Conservation (phyloP, 2,329 filamentous ascomycete genomes). For the Volutella citrinella region DNA sequence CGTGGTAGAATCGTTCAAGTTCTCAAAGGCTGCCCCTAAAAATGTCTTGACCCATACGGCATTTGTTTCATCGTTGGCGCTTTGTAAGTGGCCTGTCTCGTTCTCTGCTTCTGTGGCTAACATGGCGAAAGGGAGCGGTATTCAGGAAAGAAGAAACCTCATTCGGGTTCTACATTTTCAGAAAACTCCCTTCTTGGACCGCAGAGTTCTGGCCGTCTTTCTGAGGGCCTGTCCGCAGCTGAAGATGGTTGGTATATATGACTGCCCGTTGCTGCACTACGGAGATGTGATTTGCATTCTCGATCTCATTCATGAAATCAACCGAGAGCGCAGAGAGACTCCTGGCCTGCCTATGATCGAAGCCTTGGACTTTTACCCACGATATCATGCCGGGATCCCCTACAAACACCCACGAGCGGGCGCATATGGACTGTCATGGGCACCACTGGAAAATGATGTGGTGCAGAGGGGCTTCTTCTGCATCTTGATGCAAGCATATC, state of each 20-base stretch:
- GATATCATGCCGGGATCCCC: slow-evolving; percentile 27
- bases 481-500: slow-evolving; percentile 32
- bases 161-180: slow-evolving; percentile 29
- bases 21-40: no score
- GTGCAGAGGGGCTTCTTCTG: slow-evolving; percentile 32
- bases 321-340: slow-evolving; percentile 19
- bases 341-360: slow-evolving; percentile 14
- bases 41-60: slow-evolving; percentile 14
- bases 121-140: slow-evolving; percentile 19
- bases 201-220: slow-evolving; percentile 33
- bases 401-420: slow-evolving; percentile 8
- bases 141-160: slow-evolving; percentile 13
- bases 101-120: slow-evolving; percentile 7
- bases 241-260: slow-evolving; percentile 34
- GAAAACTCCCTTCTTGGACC: slow-evolving; percentile 29
- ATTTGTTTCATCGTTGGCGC: slow-evolving; percentile 4
- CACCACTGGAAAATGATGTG: slow-evolving; percentile 16
- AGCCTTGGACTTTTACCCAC: slow-evolving; percentile 33
- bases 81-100: slow-evolving; percentile 22
- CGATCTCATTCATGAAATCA: slow-evolving; percentile 35
- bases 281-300: slow-evolving; percentile 32
- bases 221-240: slow-evolving; percentile 30
- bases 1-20: no score
- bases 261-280: slow-evolving; percentile 35
- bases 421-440: slow-evolving; percentile 32